These are phyloP conservation scores for Myriosclerotinia duriaeana DNA, from an alignment of 2,329 filamentous ascomycete species.

Conservation along the genomic window DNA sequence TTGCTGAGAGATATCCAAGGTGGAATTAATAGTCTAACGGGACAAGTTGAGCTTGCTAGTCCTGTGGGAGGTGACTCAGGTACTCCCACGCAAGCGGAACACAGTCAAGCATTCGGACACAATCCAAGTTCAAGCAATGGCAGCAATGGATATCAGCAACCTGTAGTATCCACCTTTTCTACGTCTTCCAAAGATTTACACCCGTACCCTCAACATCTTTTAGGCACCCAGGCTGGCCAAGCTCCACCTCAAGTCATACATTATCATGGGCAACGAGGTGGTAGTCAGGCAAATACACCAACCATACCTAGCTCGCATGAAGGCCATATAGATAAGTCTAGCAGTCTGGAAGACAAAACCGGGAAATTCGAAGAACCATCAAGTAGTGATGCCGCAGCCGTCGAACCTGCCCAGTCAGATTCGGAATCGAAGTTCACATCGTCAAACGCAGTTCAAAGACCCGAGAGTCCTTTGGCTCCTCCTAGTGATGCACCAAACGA, in stretches of 20 bases:
- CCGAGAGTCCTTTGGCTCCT: not conserved
- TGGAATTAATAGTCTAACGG: conserved; percentile 72
- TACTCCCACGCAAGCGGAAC: conserved; percentile 62
- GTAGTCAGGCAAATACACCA: conserved; percentile 65
- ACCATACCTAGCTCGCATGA: conserved; percentile 44
- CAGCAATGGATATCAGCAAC: conserved; percentile 65
- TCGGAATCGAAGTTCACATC: not conserved
- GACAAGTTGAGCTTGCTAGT: conserved; percentile 51
- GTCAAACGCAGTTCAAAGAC: not conserved
- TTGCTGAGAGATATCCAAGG: conserved; percentile 91
- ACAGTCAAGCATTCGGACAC: conserved; percentile 49
- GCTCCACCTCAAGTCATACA: conserved; percentile 65
- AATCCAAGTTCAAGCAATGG: conserved; percentile 46
- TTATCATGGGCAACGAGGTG: conserved; percentile 66
- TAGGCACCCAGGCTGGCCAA: conserved; percentile 62
- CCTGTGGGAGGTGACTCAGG: conserved; percentile 56
- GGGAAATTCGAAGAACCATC: conserved; percentile 30
- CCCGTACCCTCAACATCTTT: conserved; percentile 64
- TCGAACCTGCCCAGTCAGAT: not conserved
- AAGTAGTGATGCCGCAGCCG: conserved; percentile 1
- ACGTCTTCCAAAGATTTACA: conserved; percentile 69
- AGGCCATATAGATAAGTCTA: conserved; percentile 32
- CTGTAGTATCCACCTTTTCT: conserved; percentile 66
- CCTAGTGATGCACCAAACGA: not conserved
- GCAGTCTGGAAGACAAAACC: conserved; percentile 34